These are phyloP conservation scores for Dissophora ornata DNA, from an alignment of 192 early-diverging fungal genomes.

Conservation along the genomic window DNA sequence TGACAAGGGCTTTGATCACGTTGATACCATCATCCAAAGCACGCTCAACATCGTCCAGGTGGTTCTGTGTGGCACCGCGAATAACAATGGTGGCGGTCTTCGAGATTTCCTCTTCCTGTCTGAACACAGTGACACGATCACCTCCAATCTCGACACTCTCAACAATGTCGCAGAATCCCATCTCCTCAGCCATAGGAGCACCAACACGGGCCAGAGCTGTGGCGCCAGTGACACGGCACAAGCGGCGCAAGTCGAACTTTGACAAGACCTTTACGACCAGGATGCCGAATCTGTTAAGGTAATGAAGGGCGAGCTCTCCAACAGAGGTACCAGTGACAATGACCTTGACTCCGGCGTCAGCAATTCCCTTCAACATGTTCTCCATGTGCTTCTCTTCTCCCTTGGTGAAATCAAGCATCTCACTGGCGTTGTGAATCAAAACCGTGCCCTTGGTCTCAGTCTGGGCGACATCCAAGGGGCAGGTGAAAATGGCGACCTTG, in stretches of 20 bases:
- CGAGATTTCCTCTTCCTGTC: constrained; percentile 89
- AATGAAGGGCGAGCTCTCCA: constrained; percentile 96
- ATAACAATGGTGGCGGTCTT: constrained; percentile 96
- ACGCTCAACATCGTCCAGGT: constrained; percentile 96
- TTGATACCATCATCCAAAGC: constrained; percentile 99
- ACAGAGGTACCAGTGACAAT: constrained; percentile 89
- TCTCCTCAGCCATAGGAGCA: constrained; percentile 94
- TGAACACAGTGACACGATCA: constrained; percentile 97
- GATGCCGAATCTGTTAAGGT: constrained; percentile 91
- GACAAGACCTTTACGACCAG: constrained; percentile 90
- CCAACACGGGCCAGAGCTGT: constrained; percentile 93
- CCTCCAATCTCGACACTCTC: constrained; percentile 97
- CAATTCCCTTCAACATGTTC: constrained; percentile 86
- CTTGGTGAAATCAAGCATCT: constrained; percentile 97
- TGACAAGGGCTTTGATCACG: constrained; percentile 91
- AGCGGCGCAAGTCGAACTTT: constrained; percentile 96
- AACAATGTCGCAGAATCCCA: constrained; percentile 97
- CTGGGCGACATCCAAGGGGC: constrained; percentile 90
- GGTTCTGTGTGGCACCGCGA: constrained; percentile 95
- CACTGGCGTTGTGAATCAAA: constrained; percentile 93
- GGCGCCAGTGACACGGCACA: constrained; percentile 93
- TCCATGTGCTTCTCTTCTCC: constrained; percentile 95
- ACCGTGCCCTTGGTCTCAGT: constrained; percentile 99
- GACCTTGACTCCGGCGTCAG: constrained; percentile 91
- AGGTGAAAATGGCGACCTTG: constrained; percentile 95